Evolutionary conservation across 2,329 filamentous ascomycete species (phyloP).

Genomic region (Clarireedia homoeocarpa): DNA sequence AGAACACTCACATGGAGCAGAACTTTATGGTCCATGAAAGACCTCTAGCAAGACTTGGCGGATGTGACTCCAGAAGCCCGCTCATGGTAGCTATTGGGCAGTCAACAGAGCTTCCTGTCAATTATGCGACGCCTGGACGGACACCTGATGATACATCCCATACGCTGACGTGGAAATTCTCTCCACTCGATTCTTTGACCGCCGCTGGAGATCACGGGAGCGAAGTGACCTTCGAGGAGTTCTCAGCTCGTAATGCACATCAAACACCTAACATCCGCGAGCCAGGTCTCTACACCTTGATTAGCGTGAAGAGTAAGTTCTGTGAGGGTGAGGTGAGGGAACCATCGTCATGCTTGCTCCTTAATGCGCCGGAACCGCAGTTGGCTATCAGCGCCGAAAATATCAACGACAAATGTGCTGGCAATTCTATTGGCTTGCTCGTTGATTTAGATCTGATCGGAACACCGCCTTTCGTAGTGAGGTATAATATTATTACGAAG

Average conservation of each 20-base stretch:
- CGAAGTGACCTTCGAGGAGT: slow-evolving; percentile 47
- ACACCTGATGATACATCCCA: slow-evolving; percentile 57
- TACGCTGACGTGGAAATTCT: slow-evolving; percentile 74
- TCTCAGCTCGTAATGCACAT: slow-evolving; percentile 51
- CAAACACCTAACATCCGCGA: slow-evolving; percentile 63
- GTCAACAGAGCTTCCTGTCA: slow-evolving; percentile 59
- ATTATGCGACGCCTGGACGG: slow-evolving; percentile 56
- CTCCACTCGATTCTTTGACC: slow-evolving; percentile 60
- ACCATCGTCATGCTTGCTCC: slow-evolving; percentile 83
- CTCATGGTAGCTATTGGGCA: slow-evolving; percentile 76
- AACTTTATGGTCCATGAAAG: slow-evolving; percentile 81
- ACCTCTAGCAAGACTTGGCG: slow-evolving; percentile 61
- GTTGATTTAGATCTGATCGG: slow-evolving; percentile 87
- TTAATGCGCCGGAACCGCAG: slow-evolving; percentile 84
- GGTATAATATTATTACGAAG: slow-evolving; percentile 64
- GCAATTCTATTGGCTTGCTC: slow-evolving; percentile 82
- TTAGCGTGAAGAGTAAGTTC: slow-evolving; percentile 68
- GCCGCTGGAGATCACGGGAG: slow-evolving; percentile 63
- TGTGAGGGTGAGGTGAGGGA: slow-evolving; percentile 87
- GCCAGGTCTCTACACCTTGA: slow-evolving; percentile 80
- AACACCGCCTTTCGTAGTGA: slow-evolving; percentile 81
- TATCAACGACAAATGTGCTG: slow-evolving; percentile 90
- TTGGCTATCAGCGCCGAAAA: slow-evolving; percentile 67
- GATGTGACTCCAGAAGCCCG: slow-evolving; percentile 72
- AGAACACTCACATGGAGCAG: slow-evolving; percentile 59